These are phyloP conservation scores for Umbilicus rupestris DNA, from an alignment of 164 flowering plant species.

Conservation along the genomic window DNA sequence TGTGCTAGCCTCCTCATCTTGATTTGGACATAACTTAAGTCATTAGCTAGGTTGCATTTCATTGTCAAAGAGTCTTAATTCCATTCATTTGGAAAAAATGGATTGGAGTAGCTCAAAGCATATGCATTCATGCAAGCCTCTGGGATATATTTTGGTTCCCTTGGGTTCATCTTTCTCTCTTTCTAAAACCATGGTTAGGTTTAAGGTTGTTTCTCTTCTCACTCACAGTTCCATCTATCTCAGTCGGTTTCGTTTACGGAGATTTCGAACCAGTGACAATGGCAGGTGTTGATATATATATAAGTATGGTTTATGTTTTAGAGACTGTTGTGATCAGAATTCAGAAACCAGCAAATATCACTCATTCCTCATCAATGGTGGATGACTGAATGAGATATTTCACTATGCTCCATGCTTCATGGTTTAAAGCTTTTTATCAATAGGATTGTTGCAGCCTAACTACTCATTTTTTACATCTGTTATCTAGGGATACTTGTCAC, in stretches of 20 bases:
- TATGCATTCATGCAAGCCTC: slow-evolving; percentile 30
- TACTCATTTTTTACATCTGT: too few species aligned
- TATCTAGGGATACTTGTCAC: too few species aligned
- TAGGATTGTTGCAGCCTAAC: background rate
- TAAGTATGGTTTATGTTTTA: slow-evolving; percentile 25
- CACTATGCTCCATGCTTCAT: slow-evolving; percentile 10
- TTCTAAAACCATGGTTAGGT: slow-evolving; percentile 68
- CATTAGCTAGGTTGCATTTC: slow-evolving; percentile 10
- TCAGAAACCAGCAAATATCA: slow-evolving; percentile 13
- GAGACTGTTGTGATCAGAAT: slow-evolving; percentile 16
- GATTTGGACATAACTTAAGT: background rate
- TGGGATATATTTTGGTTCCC: slow-evolving; percentile 60
- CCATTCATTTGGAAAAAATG: slow-evolving; percentile 22
- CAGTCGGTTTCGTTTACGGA: too few species aligned
- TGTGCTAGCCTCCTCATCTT: background rate
- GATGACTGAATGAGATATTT: slow-evolving; percentile 19
- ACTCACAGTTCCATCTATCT: background rate
- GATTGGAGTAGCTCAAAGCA: slow-evolving; percentile 30
- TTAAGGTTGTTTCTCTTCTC: slow-evolving; percentile 31
- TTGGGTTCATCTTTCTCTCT: slow-evolving; percentile 28
- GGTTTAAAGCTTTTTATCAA: background rate
- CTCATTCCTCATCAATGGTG: slow-evolving; percentile 20
- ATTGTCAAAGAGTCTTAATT: slow-evolving; percentile 32
- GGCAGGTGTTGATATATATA: slow-evolving; percentile 1
- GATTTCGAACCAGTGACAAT: background rate